Evolutionary conservation across 371 early-diverging fungal genomes (phyloP).

Genomic region (Coemansia sp.): DNA sequence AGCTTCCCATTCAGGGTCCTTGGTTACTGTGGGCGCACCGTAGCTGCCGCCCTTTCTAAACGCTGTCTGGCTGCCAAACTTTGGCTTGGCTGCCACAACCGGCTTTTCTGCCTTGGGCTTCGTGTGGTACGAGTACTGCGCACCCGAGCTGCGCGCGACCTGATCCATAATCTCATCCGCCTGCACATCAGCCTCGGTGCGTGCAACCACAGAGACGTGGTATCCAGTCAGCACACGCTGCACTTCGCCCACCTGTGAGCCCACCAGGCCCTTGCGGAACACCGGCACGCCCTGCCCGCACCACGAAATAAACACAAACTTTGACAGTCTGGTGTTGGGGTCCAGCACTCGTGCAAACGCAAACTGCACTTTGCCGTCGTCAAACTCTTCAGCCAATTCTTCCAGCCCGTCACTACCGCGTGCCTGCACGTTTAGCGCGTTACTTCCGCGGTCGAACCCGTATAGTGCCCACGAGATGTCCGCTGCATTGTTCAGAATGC

Average conservation of each 20-base stretch:
- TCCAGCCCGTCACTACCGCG: conserved; percentile 75
- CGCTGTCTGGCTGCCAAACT: conserved; percentile 16
- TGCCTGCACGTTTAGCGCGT: conserved; percentile 69
- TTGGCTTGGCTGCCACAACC: conserved; percentile 38
- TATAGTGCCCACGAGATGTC: conserved; percentile 75
- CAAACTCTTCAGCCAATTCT: conserved; percentile 87
- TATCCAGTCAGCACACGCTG: conserved; percentile 62
- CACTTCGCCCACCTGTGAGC: conserved; percentile 79
- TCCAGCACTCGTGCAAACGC: conserved; percentile 84
- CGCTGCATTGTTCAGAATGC: conserved; percentile 64
- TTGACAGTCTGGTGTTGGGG: conserved; percentile 82
- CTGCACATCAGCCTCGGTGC: conserved; percentile 81
- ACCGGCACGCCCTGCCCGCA: conserved; percentile 95
- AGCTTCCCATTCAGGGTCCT: conserved; percentile 29
- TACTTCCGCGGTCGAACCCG: conserved; percentile 80
- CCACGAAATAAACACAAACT: conserved; percentile 92
- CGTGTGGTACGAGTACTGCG: conserved; percentile 83
- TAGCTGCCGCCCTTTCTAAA: conserved; percentile 39
- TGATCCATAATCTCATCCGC: conserved; percentile 82
- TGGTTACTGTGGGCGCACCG: conserved; percentile 40
- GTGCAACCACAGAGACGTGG: conserved; percentile 90
- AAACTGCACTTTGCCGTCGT: conserved; percentile 85
- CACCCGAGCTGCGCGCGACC: conserved; percentile 79
- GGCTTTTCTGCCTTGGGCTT: conserved; percentile 24
- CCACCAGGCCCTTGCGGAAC: conserved; percentile 83